phyloP scores from a whole-genome alignment of 257 asterid genomes.

The Striga asiatica region DNA sequence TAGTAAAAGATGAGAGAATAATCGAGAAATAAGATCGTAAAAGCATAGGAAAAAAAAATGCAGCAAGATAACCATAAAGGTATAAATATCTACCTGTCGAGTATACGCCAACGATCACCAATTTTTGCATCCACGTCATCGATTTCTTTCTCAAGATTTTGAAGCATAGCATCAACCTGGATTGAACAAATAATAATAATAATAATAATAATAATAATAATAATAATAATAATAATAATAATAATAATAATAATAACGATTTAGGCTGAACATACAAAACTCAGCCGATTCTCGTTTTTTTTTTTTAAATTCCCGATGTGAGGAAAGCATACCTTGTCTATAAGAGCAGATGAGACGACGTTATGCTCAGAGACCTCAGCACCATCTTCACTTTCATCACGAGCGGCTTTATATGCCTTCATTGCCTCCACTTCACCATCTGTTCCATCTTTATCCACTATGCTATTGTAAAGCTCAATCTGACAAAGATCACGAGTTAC shows the following conservation, averaged over 20 bases:
- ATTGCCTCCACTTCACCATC: conserved; percentile 55
- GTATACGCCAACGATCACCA: conserved; percentile 85
- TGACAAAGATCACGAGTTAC: conserved; percentile 21
- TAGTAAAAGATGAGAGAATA: neutral
- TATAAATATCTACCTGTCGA: conserved; percentile 49
- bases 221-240: too few species aligned
- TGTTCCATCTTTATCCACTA: conserved; percentile 73
- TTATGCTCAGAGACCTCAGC: conserved; percentile 45
- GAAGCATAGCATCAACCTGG: conserved; percentile 91
- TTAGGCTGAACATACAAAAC: too few species aligned
- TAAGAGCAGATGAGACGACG: conserved; percentile 69
- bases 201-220: too few species aligned
- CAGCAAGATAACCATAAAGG: conserved; percentile 1
- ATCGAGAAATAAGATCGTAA: neutral
- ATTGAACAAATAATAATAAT: conserved; percentile 23
- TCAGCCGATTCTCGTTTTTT: neutral
- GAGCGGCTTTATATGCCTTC: conserved; percentile 83
- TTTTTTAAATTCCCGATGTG: neutral
- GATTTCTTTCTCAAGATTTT: conserved; percentile 83
- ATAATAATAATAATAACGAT: too few species aligned
- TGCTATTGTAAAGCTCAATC: conserved; percentile 80
- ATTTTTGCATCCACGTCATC: conserved; percentile 87
- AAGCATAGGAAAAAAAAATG: neutral
- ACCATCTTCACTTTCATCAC: conserved; percentile 51
- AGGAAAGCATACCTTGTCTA: conserved; percentile 48